A percentile compares a stretch with the other conserved stretches of the same genome.
These are phyloP conservation scores for Talaromyces sp. DNA, from an alignment of 2,329 filamentous ascomycete genomes.

Conservation along the genomic window DNA sequence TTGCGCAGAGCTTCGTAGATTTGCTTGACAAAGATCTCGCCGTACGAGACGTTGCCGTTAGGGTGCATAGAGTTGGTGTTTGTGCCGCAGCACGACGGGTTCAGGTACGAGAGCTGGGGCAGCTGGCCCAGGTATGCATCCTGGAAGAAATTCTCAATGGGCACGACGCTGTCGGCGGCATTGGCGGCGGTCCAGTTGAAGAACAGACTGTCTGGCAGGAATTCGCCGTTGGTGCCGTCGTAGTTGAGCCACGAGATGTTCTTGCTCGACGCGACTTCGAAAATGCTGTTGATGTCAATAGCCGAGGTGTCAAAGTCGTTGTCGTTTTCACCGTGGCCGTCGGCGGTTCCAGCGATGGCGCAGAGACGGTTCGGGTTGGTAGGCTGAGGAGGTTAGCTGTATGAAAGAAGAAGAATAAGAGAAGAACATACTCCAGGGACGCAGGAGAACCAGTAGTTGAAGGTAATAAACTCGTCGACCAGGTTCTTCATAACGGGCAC, in stretches of 20 bases:
- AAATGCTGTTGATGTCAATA: conserved; percentile 31
- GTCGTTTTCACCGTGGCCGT: conserved; percentile 30
- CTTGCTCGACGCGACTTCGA: conserved; percentile 33
- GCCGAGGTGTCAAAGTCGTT: conserved; percentile 22
- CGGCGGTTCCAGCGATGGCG: conserved; percentile 25
- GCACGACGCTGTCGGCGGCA: conserved; percentile 23
- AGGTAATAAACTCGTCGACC: conserved; percentile 38
- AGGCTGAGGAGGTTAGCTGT: conserved; percentile 22
- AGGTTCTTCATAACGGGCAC: conserved; percentile 38
- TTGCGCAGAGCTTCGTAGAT: conserved; percentile 31
- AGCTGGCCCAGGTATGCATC: conserved; percentile 27
- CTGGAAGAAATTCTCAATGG: conserved; percentile 27
- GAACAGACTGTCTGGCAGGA: conserved; percentile 25
- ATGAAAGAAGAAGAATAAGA: not conserved
- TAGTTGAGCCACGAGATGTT: conserved; percentile 33
- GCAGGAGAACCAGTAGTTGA: conserved; percentile 43
- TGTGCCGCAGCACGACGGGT: conserved; percentile 36
- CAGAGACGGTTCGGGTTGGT: conserved; percentile 40
- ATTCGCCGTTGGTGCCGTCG: conserved; percentile 23
- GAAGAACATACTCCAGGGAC: conserved; percentile 35
- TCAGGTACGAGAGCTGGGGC: conserved; percentile 30
- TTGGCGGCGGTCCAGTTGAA: conserved; percentile 29
- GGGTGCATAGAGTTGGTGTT: conserved; percentile 30
- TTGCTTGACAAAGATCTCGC: conserved; percentile 31
- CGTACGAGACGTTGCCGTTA: conserved; percentile 28